A percentile compares a stretch with the other conserved stretches of the same genome.
These are phyloP conservation scores for Coniosporium tulheliwenetii DNA, from an alignment of 2,329 filamentous ascomycete species.

Conservation along the genomic window DNA sequence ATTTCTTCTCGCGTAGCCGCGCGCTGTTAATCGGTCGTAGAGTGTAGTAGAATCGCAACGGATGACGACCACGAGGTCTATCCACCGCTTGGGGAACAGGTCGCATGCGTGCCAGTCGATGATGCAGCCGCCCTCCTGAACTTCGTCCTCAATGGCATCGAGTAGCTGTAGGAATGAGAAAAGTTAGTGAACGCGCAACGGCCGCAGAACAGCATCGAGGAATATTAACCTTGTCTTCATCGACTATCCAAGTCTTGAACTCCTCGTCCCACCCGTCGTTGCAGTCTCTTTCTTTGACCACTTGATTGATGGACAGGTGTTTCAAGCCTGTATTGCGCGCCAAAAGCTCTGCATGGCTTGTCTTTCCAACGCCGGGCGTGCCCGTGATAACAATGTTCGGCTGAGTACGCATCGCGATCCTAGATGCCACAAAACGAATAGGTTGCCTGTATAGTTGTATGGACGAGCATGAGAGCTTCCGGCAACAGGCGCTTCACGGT, in stretches of 20 bases:
- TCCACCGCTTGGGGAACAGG: conserved; percentile 81
- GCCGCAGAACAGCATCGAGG: background rate
- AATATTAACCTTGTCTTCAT: conserved; percentile 71
- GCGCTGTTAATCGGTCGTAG: conserved; percentile 66
- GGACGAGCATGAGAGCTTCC: no score
- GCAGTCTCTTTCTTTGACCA: conserved; percentile 78
- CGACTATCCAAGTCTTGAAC: conserved; percentile 77
- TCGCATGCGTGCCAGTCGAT: conserved; percentile 99
- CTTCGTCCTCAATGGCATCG: conserved; percentile 74
- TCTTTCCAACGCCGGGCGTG: conserved; percentile 92
- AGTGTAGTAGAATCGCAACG: conserved; percentile 64
- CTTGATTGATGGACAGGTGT: conserved; percentile 76
- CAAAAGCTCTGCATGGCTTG: conserved; percentile 73
- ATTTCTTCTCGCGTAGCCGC: conserved; percentile 71
- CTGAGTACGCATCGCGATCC: conserved; percentile 20
- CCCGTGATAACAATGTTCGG: conserved; percentile 94
- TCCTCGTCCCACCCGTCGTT: conserved; percentile 81
- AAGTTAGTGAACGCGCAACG: conserved; percentile 6
- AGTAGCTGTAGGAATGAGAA: conserved; percentile 43
- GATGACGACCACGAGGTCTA: conserved; percentile 87
- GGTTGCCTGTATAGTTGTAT: no score
- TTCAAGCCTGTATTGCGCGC: conserved; percentile 61
- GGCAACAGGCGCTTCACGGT: no score
- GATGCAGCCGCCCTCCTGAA: conserved; percentile 64
- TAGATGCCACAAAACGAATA: no score